phyloP scores from a whole-genome alignment of 2,329 filamentous ascomycete genomes.

The Blastomyces parvus region DNA sequence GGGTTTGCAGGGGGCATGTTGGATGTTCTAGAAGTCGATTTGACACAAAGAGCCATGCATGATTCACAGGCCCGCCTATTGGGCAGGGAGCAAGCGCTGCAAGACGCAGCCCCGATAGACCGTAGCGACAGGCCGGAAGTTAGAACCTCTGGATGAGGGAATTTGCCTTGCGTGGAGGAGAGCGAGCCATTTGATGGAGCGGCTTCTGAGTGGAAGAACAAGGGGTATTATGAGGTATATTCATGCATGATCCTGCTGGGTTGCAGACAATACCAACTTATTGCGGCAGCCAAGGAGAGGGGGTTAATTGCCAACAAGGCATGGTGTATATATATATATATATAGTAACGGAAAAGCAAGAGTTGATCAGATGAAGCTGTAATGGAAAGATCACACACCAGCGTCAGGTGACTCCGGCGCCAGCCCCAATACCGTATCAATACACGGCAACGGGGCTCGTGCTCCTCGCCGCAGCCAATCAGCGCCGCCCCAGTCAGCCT shows the following conservation, averaged over 20 bases:
- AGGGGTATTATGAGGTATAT: not conserved
- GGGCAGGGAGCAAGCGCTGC: not conserved
- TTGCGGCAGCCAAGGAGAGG: not conserved
- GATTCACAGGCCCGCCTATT: not conserved
- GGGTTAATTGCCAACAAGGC: too few species aligned
- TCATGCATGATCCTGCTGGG: not conserved
- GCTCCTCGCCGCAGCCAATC: not conserved
- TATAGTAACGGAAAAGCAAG: too few species aligned
- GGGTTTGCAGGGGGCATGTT: not conserved
- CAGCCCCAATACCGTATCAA: not conserved
- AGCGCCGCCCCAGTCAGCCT: not conserved
- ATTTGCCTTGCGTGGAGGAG: not conserved
- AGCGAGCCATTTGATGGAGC: not conserved
- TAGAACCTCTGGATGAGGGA: not conserved
- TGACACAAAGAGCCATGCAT: not conserved
- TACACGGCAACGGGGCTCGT: not conserved
- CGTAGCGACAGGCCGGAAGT: not conserved
- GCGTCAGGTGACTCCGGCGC: not conserved
- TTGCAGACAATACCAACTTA: not conserved
- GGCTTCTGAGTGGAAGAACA: not conserved
- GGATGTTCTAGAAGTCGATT: slow-evolving; percentile 2
- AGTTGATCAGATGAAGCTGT: too few species aligned
- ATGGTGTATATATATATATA: too few species aligned
- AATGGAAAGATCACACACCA: too few species aligned
- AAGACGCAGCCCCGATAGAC: not conserved